A percentile compares a stretch with the other conserved stretches of the same genome.
Conservation (phyloP, 805 yeast genomes). For the Kluyveromyces starmeri region DNA sequence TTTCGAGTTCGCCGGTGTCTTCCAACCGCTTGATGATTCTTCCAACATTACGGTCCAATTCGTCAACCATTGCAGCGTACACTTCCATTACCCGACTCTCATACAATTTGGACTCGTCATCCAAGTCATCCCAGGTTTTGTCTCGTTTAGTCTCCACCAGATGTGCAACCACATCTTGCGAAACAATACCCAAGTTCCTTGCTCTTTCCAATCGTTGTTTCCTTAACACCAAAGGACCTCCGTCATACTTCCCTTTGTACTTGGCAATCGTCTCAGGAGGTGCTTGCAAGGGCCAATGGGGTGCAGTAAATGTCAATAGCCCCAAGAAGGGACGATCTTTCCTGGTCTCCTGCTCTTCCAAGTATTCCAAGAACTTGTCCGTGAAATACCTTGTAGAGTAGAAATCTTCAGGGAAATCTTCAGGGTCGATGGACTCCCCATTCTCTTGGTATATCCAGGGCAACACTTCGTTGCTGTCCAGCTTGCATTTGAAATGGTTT, state of each 20-base stretch:
- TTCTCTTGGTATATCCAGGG: slow-evolving; percentile 35
- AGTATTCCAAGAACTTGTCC: slow-evolving; percentile 33
- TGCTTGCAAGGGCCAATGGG: slow-evolving; percentile 62
- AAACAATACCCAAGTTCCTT: slow-evolving; percentile 37
- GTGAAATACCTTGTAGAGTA: slow-evolving; percentile 40
- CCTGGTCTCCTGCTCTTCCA: slow-evolving; percentile 25
- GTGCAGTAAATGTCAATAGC: slow-evolving; percentile 50
- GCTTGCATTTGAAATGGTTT: slow-evolving; percentile 40
- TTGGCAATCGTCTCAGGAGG: slow-evolving; percentile 39
- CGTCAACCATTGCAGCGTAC: slow-evolving; percentile 59
- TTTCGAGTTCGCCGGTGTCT: slow-evolving; percentile 37
- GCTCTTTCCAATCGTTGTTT: slow-evolving; percentile 33
- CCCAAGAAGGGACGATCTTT: slow-evolving; percentile 46
- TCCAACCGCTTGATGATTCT: slow-evolving; percentile 37
- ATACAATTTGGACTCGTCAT: slow-evolving; percentile 29
- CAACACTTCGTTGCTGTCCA: slow-evolving; percentile 33
- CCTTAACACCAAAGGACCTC: slow-evolving; percentile 41
- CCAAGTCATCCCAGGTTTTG: slow-evolving; percentile 37
- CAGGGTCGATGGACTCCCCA: slow-evolving; percentile 30
- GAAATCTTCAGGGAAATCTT: slow-evolving; percentile 37
- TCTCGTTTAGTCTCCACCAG: slow-evolving; percentile 34
- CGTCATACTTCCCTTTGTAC: slow-evolving; percentile 39
- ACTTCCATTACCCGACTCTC: slow-evolving; percentile 43
- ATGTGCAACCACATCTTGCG: slow-evolving; percentile 37
- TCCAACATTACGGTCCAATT: slow-evolving; percentile 44